Base-by-base conservation (phyloP, 1,139 yeast species). In the Candida sp. region DNA sequence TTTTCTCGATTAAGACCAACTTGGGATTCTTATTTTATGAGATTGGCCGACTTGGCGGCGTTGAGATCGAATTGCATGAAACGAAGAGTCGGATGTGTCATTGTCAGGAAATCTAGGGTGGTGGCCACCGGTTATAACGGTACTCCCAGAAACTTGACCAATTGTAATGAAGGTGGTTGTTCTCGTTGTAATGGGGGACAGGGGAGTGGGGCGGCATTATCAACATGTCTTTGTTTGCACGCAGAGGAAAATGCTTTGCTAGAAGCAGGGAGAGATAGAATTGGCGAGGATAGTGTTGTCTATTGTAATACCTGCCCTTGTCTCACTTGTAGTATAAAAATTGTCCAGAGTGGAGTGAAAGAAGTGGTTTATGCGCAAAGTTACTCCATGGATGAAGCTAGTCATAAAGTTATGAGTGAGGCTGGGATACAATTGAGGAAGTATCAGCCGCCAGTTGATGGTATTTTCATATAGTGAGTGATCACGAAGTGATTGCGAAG, bases 261-360 rank as follows among this genome's bases (percentile, higher is more conserved):
- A 43, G 99, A 93, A 61, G 88, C 97, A 9, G 99, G 99, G 1
- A 75, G 97, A 49, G 96, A 87, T 51, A 71, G 99, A 46, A 79
- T 90, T 19, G 54, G 63, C 34, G 68, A 62, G 38, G 56, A 56
- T 15, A 85, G 87, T n/a, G 83, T 81, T 0, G 66, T 93, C 45
- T 93, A 93, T 63, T 95, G 99, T 64, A 93, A 93, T 61, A 93
- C 99, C 0, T 93, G 98, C 58, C 99, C 99, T 0, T 95, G 99
- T 60, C 70, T 93, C 48, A 95, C 99, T 0, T 93, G 99, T 62
- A 83, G 96, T 5, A 89, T 93, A 40, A 93, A 93, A 65, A 91
- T 93, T 43, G 96, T 90, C 7, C 99, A 93, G 64, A 77, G 87
- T 52, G 99, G 99, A 1, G 84, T 93, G 40, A 74, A 72, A 29